These are phyloP conservation scores for Phytopythium aichiense DNA, from an alignment of 352 stramenopile species.

Conservation along the genomic window DNA sequence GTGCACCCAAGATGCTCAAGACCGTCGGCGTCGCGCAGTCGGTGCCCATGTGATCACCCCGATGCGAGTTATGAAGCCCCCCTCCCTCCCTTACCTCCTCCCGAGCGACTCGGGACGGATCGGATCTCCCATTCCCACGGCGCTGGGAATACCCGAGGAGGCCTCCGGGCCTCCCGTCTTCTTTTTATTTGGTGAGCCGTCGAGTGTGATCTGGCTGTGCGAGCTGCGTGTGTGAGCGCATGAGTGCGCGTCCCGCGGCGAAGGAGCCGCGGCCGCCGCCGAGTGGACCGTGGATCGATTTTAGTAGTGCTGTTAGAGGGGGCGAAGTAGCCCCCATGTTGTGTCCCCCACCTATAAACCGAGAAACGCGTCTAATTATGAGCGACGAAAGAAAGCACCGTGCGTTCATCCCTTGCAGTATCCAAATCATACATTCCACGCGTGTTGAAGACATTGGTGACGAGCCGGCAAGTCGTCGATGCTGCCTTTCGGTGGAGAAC, in stretches of 20 bases:
- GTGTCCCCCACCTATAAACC: constrained; percentile 1
- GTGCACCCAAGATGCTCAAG: constrained; percentile 38
- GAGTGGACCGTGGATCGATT: constrained; percentile 3
- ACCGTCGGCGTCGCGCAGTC: constrained; percentile 29
- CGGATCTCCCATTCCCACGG: constrained; percentile 4
- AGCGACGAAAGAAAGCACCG: neutral
- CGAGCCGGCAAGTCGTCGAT: no score
- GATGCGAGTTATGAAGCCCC: neutral
- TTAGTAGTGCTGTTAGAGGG: constrained; percentile 1
- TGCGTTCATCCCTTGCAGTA: no score
- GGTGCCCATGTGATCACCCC: constrained; percentile 26
- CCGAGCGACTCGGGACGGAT: constrained; percentile 3
- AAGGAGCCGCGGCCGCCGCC: neutral
- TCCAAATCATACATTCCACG: no score
- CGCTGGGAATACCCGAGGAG: constrained; percentile 7
- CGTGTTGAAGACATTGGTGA: no score
- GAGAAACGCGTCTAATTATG: constrained; percentile 3
- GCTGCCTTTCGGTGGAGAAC: no score
- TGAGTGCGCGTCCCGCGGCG: neutral
- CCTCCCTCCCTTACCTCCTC: neutral
- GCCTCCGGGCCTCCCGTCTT: neutral
- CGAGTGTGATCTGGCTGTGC: constrained; percentile 1
- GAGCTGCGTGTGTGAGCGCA: neutral
- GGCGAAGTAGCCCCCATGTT: constrained; percentile 3
- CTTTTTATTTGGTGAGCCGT: constrained; percentile 8